Conservation (phyloP, 371 early-diverging fungal species). For the Mortierella sp. region DNA sequence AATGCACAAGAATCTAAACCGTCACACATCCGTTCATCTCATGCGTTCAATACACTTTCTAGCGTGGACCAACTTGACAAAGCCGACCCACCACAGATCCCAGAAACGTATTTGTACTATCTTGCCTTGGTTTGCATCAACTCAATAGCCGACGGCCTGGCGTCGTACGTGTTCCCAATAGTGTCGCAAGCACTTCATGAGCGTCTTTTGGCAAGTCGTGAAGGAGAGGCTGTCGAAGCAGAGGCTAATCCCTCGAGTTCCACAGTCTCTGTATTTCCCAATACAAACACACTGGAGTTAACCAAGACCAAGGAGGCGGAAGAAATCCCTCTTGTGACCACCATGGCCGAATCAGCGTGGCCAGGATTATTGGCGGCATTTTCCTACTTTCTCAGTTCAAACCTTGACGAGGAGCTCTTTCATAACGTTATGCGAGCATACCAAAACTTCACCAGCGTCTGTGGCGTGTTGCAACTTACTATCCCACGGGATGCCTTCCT, state of each 20-base stretch:
- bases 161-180: constrained; percentile 70
- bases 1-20: not conserved
- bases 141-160: constrained; percentile 78
- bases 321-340: constrained; percentile 76
- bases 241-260: constrained; percentile 11
- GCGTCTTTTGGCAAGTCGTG: constrained; percentile 20
- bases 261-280: constrained; percentile 29
- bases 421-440: constrained; percentile 74
- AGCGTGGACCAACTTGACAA: constrained; percentile 94
- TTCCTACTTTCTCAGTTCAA: constrained; percentile 78
- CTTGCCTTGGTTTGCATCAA: constrained; percentile 77
- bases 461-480: constrained; percentile 83
- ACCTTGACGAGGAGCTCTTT: constrained; percentile 90
- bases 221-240: constrained; percentile 7
- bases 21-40: not conserved
- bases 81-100: constrained; percentile 86
- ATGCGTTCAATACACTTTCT: not conserved
- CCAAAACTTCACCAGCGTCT: constrained; percentile 81
- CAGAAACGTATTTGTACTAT: constrained; percentile 88
- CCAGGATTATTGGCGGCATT: constrained; percentile 85
- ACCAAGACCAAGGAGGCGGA: constrained; percentile 56
- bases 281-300: constrained; percentile 39
- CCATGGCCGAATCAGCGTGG: constrained; percentile 86
- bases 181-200: constrained; percentile 59
- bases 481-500: constrained; percentile 90